Evolutionary conservation across 2,329 filamentous ascomycete genomes (phyloP).

Genomic region (Rutstroemia sp.): DNA sequence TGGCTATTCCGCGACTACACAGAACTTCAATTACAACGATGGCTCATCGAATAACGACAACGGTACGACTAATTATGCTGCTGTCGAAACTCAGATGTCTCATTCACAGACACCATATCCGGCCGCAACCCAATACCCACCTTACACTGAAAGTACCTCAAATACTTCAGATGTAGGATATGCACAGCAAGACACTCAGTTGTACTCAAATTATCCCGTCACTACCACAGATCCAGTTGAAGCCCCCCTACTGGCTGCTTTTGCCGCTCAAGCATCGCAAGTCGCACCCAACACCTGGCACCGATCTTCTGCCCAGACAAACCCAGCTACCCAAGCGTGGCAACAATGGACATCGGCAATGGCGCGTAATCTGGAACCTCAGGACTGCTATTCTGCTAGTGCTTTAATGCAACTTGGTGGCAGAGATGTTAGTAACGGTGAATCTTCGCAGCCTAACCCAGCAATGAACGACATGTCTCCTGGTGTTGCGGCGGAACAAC

Average conservation of each 20-base stretch:
- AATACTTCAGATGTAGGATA: conserved; percentile 16
- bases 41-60: conserved; percentile 9
- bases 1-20: conserved; percentile 1
- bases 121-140: conserved; percentile 26
- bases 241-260: conserved; percentile 22
- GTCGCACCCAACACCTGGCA: conserved; percentile 29
- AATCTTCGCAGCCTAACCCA: conserved; percentile 3
- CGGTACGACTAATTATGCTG: conserved; percentile 12
- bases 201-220: neutral
- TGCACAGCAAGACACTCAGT: conserved; percentile 17
- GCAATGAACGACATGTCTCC: neutral
- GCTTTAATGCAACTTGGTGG: conserved; percentile 28
- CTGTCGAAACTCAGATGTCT: conserved; percentile 16
- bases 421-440: conserved; percentile 14
- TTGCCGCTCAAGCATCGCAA: conserved; percentile 23
- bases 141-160: conserved; percentile 20
- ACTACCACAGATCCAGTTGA: conserved; percentile 16
- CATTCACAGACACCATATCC: conserved; percentile 27
- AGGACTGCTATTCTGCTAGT: conserved; percentile 27
- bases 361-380: conserved; percentile 24
- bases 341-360: conserved; percentile 27
- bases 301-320: conserved; percentile 8
- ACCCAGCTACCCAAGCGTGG: conserved; percentile 26
- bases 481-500: neutral
- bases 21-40: conserved; percentile 13